These are phyloP conservation scores for Leucaena leucocephala DNA, from an alignment of 306 rosid genomes.

Conservation along the genomic window DNA sequence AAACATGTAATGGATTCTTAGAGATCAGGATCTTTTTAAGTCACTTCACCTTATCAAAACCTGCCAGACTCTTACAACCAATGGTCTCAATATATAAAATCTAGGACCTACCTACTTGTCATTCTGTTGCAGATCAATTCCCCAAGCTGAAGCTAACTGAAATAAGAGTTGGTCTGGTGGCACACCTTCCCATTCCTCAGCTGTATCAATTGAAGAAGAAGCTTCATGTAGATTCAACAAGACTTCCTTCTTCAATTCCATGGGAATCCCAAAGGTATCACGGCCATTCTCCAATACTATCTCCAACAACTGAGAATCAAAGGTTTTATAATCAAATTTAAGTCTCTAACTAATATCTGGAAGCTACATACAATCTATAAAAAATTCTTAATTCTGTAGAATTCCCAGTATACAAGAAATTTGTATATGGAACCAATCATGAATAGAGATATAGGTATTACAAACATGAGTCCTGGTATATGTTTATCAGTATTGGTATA, in stretches of 20 bases:
- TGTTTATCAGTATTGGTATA: neutral
- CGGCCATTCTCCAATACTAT: constrained; percentile 76
- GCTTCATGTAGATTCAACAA: constrained; percentile 79
- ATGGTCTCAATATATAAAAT: constrained; percentile 3
- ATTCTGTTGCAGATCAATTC: constrained; percentile 73
- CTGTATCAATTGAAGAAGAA: constrained; percentile 65
- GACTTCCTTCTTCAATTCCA: constrained; percentile 81
- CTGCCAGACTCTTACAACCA: neutral
- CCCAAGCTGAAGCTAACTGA: constrained; percentile 93
- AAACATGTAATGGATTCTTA: constrained; percentile 9
- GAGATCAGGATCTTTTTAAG: neutral
- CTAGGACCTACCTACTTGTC: constrained; percentile 49
- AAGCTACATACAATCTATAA: neutral
- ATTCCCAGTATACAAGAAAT: neutral
- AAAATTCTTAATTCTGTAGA: neutral
- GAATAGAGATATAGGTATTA: neutral
- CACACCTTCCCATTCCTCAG: constrained; percentile 93
- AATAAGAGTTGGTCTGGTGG: constrained; percentile 76
- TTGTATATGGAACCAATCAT: neutral
- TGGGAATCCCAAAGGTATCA: constrained; percentile 69
- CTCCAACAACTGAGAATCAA: constrained; percentile 74
- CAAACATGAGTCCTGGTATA: neutral
- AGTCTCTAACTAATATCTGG: neutral
- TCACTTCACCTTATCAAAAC: neutral
- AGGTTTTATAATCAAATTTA: constrained; percentile 17